Base-by-base conservation (phyloP, 768 basidiomycete species). In the Neoboletus magnificus region DNA sequence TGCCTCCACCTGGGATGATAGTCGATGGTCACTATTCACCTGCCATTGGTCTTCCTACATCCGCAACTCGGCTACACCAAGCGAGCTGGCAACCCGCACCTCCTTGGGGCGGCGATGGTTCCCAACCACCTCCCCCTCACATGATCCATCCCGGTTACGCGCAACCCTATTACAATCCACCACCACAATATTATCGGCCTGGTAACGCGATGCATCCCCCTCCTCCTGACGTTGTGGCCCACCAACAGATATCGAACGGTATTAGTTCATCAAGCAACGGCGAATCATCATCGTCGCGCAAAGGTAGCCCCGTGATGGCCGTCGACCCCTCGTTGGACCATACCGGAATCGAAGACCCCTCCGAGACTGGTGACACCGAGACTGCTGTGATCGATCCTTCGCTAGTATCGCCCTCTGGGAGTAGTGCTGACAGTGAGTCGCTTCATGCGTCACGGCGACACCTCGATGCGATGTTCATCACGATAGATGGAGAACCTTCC, bases 181-280 rank as follows among this genome's bases (percentile, higher is more conserved):
- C 78, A 15, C 66, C 79, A 1, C 76, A 79, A 5, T 82, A 83
- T 62, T 84, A 85, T 59, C 81, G 82, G 32, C 62, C 69, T 16
- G 63, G 39, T 33, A 44, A 58, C 33, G 64, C 74, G 62, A 61
- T 66, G 30, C 69, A 62, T 8, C 62, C 48, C 12, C 11, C 62
- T 35, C 12, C 62, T 32, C 54, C 56, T 22, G 62, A 69, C 13
- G 42, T 58, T 33, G 23, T 54, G 9, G 8, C 56, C 29, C 63
- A 62, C 30, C 55, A 50, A 30, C 68, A 70, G 37, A 59, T 67
- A 50, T 57, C 59, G 37, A 69, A 70, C 4, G 56, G 65, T 36
- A 43, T 67, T 7, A 22, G 52, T 42, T 62, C 66, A 10, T 60
- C 71, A 0, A 61, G 61, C 54, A 62, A 58, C 12, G 65, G 58